Evolutionary conservation across 2,329 filamentous ascomycete species (phyloP).

Genomic region (Trichoderma afroharzianum): DNA sequence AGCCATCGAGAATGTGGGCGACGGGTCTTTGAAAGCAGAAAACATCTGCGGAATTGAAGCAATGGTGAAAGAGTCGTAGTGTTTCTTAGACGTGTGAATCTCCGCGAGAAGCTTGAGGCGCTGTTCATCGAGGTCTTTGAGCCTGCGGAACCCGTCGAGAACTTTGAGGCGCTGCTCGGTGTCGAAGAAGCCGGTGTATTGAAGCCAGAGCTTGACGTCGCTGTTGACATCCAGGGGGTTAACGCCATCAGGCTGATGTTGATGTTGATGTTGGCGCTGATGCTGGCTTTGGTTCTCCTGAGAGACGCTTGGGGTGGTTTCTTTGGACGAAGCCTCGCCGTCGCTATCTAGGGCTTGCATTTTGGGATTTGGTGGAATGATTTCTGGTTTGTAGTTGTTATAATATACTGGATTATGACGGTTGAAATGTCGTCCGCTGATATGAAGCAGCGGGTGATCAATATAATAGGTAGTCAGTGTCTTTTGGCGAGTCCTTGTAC

Average conservation of each 20-base stretch:
- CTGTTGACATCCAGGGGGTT: neutral
- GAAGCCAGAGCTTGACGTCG: slow-evolving; percentile 26
- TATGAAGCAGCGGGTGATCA: neutral
- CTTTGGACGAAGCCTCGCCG: neutral
- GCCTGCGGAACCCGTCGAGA: slow-evolving; percentile 19
- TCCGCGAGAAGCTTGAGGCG: slow-evolving; percentile 21
- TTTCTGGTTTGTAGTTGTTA: neutral
- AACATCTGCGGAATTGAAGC: neutral
- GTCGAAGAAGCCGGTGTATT: slow-evolving; percentile 27
- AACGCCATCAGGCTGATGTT: neutral
- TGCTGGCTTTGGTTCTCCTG: neutral
- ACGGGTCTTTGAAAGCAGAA: neutral
- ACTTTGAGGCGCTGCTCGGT: slow-evolving; percentile 18
- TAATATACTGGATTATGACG: neutral
- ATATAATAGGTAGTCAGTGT: neutral
- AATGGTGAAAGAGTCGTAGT: neutral
- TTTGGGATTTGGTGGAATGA: neutral
- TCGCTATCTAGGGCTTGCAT: neutral
- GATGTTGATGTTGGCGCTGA: slow-evolving; percentile 17
- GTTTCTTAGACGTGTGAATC: slow-evolving; percentile 12
- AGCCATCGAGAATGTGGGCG: neutral
- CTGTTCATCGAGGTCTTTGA: slow-evolving; percentile 23
- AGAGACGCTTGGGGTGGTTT: neutral
- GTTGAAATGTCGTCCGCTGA: neutral
- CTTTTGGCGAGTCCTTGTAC: neutral